These are phyloP conservation scores for Pyrus bretschneideri DNA, from an alignment of 306 rosid species.

Conservation along the genomic window DNA sequence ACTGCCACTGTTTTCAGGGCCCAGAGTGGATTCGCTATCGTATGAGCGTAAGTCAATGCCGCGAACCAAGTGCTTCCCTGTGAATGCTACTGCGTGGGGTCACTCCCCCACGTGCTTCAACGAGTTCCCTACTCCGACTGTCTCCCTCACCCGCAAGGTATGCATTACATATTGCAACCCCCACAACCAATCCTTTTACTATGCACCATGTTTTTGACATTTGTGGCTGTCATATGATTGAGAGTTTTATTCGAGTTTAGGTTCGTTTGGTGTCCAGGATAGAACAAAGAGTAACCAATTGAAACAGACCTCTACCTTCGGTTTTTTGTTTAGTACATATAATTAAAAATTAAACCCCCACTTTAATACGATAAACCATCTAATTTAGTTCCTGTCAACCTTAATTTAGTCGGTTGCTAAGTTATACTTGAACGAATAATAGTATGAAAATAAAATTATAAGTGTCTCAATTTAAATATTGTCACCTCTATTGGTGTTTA, in stretches of 20 bases:
- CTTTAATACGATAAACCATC: neutral
- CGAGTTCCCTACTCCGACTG: constrained; percentile 43
- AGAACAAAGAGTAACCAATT: neutral
- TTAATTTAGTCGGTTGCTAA: neutral
- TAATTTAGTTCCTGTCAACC: neutral
- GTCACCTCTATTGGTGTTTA: neutral
- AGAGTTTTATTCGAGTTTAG: neutral
- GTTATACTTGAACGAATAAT: neutral
- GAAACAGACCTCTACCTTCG: neutral
- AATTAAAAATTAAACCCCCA: too few species aligned
- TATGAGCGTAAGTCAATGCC: constrained; percentile 71
- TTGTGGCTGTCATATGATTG: neutral
- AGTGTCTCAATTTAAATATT: neutral
- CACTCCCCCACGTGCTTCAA: constrained; percentile 52
- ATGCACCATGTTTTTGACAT: neutral
- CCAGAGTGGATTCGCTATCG: constrained; percentile 60
- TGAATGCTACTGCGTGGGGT: constrained; percentile 42
- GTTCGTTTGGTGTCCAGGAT: neutral
- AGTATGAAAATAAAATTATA: neutral
- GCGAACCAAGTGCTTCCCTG: constrained; percentile 68
- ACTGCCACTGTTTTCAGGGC: constrained; percentile 60
- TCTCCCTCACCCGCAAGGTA: constrained; percentile 87
- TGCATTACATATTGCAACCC: neutral
- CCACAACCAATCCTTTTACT: neutral
- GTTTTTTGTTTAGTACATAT: neutral